Percentiles rank a stretch among this genome's conserved stretches.
Evolutionary conservation across 2,329 filamentous ascomycete species (phyloP).

Genomic region (Tricladium varicosporioides): DNA sequence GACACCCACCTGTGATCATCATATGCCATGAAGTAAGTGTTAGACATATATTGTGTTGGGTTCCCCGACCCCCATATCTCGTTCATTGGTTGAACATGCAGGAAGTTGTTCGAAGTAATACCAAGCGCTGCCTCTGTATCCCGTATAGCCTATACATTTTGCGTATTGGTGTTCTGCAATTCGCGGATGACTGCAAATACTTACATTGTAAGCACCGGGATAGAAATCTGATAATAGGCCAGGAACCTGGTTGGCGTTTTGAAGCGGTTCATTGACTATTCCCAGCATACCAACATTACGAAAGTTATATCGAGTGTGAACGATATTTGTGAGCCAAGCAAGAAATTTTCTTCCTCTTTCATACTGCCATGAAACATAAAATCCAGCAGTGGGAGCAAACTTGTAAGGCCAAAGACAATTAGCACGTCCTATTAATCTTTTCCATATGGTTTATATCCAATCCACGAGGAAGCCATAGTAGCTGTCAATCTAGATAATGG

Average conservation of each 20-base stretch:
- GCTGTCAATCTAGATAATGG: no score
- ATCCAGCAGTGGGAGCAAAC: constrained; percentile 39
- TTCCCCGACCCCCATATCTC: constrained; percentile 55
- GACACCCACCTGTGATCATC: constrained; percentile 40
- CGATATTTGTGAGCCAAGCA: constrained; percentile 51
- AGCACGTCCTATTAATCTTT: neutral
- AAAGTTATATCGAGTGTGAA: constrained; percentile 47
- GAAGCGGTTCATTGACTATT: constrained; percentile 56
- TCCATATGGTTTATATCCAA: no score
- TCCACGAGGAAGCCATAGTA: no score
- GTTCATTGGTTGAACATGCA: constrained; percentile 56
- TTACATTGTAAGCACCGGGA: constrained; percentile 42
- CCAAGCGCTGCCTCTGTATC: constrained; percentile 44
- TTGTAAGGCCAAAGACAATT: neutral
- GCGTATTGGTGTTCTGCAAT: neutral
- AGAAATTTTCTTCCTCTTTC: constrained; percentile 52
- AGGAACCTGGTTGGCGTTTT: constrained; percentile 35
- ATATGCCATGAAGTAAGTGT: constrained; percentile 46
- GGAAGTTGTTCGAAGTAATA: constrained; percentile 40
- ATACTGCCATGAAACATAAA: constrained; percentile 57
- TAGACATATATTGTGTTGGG: constrained; percentile 44
- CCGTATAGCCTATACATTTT: constrained; percentile 43
- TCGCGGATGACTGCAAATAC: constrained; percentile 5
- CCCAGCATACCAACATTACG: constrained; percentile 58
- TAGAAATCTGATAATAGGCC: constrained; percentile 46